Conservation (phyloP, 2,329 filamentous ascomycete species). For the Dothiorella sarmentorum region DNA sequence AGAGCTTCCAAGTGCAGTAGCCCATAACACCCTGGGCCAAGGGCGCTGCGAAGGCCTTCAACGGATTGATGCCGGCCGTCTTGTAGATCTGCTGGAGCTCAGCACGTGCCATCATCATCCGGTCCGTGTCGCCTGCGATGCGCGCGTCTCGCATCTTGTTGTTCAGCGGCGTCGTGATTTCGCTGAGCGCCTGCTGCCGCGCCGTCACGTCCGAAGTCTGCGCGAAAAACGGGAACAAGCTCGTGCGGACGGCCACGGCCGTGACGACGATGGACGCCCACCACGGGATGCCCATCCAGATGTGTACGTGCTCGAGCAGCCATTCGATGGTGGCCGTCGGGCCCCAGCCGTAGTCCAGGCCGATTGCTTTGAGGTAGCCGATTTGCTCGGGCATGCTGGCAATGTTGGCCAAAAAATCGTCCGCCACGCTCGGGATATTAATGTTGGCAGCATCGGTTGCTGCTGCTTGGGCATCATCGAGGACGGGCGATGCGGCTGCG, state of each 20-base stretch:
- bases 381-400: slow-evolving; percentile 68
- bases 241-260: slow-evolving; percentile 61
- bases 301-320: slow-evolving; percentile 76
- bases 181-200: slow-evolving; percentile 59
- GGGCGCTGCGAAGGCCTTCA: slow-evolving; percentile 52
- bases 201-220: slow-evolving; percentile 60
- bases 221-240: slow-evolving; percentile 64
- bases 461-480: slow-evolving; percentile 18
- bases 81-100: slow-evolving; percentile 51
- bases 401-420: slow-evolving; percentile 29
- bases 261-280: slow-evolving; percentile 68
- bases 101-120: slow-evolving; percentile 39
- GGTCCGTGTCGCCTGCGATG: slow-evolving; percentile 44
- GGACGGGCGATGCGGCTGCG: slow-evolving; percentile 19
- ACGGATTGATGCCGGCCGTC: slow-evolving; percentile 53
- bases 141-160: slow-evolving; percentile 50
- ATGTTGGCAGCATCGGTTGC: slow-evolving; percentile 7
- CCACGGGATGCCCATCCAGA: slow-evolving; percentile 75
- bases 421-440: background rate
- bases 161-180: slow-evolving; percentile 54
- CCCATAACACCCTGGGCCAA: slow-evolving; percentile 65
- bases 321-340: slow-evolving; percentile 71
- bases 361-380: slow-evolving; percentile 78
- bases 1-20: slow-evolving; percentile 74
- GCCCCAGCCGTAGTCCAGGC: slow-evolving; percentile 84